Conservation (phyloP, 306 rosid species). For the Cucumis melo region DNA sequence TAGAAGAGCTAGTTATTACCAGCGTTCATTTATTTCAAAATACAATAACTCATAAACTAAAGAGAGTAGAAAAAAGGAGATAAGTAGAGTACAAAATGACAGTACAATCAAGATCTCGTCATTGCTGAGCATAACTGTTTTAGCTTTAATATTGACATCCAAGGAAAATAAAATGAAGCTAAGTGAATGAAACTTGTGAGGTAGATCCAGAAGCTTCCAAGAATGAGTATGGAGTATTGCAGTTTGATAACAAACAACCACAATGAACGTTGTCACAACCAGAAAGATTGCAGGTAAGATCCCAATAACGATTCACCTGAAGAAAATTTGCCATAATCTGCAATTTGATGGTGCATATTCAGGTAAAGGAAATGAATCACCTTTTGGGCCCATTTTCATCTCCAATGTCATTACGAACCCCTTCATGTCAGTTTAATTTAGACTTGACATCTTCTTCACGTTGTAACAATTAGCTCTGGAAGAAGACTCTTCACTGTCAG, state of each 20-base stretch:
- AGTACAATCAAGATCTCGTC: not conserved
- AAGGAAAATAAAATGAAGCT: not conserved
- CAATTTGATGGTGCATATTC: slow-evolving; percentile 37
- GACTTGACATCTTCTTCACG: slow-evolving; percentile 5
- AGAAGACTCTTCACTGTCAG: slow-evolving; percentile 32
- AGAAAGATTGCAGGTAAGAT: not conserved
- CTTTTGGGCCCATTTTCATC: slow-evolving; percentile 29
- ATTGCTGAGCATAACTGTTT: not conserved
- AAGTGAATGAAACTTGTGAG: not conserved
- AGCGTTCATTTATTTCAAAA: not conserved
- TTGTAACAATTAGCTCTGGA: slow-evolving; percentile 8
- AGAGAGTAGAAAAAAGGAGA: not conserved
- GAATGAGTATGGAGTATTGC: not conserved
- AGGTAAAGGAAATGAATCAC: slow-evolving; percentile 30
- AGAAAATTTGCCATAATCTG: slow-evolving; percentile 39
- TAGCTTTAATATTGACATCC: not conserved
- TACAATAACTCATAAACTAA: not conserved
- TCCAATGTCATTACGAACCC: slow-evolving; percentile 23
- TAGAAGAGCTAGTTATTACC: not conserved
- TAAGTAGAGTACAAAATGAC: not conserved
- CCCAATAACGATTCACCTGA: slow-evolving; percentile 6
- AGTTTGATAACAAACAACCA: not conserved
- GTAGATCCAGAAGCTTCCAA: not conserved
- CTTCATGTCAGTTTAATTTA: slow-evolving; percentile 13
- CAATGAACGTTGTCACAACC: not conserved